Percentiles rank a stretch among this genome's conserved stretches.
phyloP scores from a whole-genome alignment of 768 basidiomycete genomes.

The Termitomyces sp. region DNA sequence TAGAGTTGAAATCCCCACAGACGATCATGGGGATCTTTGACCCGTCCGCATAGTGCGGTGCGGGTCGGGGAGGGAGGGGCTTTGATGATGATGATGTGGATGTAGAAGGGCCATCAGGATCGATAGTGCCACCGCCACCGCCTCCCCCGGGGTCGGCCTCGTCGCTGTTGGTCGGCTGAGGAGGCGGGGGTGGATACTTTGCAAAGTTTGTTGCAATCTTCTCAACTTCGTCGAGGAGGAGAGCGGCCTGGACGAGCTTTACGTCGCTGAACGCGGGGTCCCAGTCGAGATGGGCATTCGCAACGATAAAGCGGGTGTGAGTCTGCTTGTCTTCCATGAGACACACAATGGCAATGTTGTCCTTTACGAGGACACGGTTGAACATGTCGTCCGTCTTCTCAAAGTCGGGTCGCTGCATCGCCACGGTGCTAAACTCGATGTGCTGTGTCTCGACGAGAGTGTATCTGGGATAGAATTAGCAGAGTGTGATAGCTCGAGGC shows the following conservation, averaged over 20 bases:
- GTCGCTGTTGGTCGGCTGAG: conserved; percentile 20
- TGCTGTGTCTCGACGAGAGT: conserved; percentile 90
- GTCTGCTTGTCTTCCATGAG: conserved; percentile 84
- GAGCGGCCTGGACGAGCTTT: conserved; percentile 93
- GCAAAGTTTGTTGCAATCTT: conserved; percentile 85
- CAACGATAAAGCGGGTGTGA: conserved; percentile 82
- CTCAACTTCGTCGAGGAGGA: conserved; percentile 89
- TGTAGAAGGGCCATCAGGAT: too few relatives aligned
- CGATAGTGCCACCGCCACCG: too few relatives aligned
- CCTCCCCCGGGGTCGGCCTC: conserved; percentile 14
- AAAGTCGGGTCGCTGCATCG: conserved; percentile 89
- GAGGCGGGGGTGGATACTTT: conserved; percentile 63
- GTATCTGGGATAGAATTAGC: conserved; percentile 49
- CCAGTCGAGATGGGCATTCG: conserved; percentile 92
- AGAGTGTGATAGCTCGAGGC: neutral
- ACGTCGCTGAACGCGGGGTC: conserved; percentile 90
- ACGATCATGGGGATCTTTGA: conserved; percentile 87
- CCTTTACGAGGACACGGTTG: conserved; percentile 93
- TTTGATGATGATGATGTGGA: too few relatives aligned
- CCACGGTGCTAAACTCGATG: conserved; percentile 89
- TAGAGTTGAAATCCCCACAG: conserved; percentile 95
- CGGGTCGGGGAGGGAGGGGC: too few relatives aligned
- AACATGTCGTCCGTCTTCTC: conserved; percentile 99
- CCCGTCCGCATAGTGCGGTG: conserved; percentile 75
- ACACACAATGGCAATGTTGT: conserved; percentile 86